phyloP scores from a whole-genome alignment of 202 grass and related monocot genomes.

The Panicum hallii region DNA sequence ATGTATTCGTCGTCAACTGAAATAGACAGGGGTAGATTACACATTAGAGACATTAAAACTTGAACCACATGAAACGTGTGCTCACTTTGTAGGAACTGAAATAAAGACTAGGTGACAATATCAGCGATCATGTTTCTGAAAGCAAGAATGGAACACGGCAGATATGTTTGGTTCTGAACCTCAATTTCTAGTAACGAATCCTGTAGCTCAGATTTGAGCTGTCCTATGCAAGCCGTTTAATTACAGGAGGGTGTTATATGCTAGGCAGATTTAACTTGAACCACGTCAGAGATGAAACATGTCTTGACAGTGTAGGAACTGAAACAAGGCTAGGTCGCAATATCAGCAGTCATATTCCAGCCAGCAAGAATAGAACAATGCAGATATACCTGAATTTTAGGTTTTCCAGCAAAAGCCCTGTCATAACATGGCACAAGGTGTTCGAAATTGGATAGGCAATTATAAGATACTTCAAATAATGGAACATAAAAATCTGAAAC shows the following conservation, averaged over 20 bases:
- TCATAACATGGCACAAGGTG: background rate
- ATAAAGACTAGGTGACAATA: background rate
- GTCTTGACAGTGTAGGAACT: background rate
- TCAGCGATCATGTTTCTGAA: slow-evolving; percentile 1
- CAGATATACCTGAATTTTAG: slow-evolving; percentile 3
- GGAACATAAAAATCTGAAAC: background rate
- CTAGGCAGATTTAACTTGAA: slow-evolving; percentile 2
- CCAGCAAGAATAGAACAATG: background rate
- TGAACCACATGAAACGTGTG: background rate
- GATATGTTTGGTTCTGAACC: slow-evolving; percentile 1
- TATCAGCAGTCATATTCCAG: background rate
- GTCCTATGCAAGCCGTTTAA: background rate
- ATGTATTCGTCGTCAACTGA: slow-evolving; percentile 93
- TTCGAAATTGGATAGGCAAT: background rate
- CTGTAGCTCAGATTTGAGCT: background rate
- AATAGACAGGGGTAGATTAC: slow-evolving; percentile 1
- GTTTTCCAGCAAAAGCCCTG: background rate
- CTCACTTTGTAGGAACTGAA: background rate
- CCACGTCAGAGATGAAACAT: background rate
- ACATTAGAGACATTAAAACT: background rate
- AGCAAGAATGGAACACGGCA: background rate
- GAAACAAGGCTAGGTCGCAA: background rate
- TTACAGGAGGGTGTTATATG: background rate
- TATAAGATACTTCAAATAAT: background rate
- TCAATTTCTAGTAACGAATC: background rate